These are phyloP conservation scores for Nemania sp. DNA, from an alignment of 2,329 filamentous ascomycete genomes.

Conservation along the genomic window DNA sequence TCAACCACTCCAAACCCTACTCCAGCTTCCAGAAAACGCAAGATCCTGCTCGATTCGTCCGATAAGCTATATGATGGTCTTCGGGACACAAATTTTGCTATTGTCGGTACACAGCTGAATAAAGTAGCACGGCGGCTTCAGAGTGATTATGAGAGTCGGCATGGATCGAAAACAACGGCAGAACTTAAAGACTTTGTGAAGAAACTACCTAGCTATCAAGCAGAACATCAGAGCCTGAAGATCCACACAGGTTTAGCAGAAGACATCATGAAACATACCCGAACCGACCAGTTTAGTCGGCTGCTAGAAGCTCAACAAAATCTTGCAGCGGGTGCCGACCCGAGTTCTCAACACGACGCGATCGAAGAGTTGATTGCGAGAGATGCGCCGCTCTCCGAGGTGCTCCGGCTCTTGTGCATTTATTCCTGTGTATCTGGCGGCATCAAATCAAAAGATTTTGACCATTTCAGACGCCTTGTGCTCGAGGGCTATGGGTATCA, in stretches of 20 bases:
- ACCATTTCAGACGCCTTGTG: conserved; percentile 87
- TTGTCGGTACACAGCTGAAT: conserved; percentile 89
- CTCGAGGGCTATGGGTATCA: conserved; percentile 95
- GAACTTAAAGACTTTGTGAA: conserved; percentile 96
- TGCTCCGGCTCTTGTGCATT: conserved; percentile 87
- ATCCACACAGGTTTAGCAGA: conserved; percentile 92
- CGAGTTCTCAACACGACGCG: conserved; percentile 86
- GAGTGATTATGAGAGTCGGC: conserved; percentile 87
- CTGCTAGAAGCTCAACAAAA: conserved; percentile 96
- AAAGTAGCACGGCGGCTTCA: conserved; percentile 89
- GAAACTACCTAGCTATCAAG: conserved; percentile 90
- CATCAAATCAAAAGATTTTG: conserved; percentile 87
- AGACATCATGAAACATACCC: conserved; percentile 93
- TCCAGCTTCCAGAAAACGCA: conserved; percentile 78
- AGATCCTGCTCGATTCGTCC: conserved; percentile 87
- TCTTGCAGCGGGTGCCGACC: conserved; percentile 88
- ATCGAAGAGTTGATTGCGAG: conserved; percentile 96
- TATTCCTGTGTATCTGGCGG: conserved; percentile 92
- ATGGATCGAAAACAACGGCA: conserved; percentile 86
- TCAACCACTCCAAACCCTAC: conserved; percentile 66
- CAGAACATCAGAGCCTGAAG: conserved; percentile 92
- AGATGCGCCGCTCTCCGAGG: conserved; percentile 81
- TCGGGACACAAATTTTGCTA: conserved; percentile 93
- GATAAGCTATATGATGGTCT: conserved; percentile 91
- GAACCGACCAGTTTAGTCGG: conserved; percentile 88